These are phyloP conservation scores for Globisporangium emineosum DNA, from an alignment of 352 stramenopile genomes.

Conservation along the genomic window DNA sequence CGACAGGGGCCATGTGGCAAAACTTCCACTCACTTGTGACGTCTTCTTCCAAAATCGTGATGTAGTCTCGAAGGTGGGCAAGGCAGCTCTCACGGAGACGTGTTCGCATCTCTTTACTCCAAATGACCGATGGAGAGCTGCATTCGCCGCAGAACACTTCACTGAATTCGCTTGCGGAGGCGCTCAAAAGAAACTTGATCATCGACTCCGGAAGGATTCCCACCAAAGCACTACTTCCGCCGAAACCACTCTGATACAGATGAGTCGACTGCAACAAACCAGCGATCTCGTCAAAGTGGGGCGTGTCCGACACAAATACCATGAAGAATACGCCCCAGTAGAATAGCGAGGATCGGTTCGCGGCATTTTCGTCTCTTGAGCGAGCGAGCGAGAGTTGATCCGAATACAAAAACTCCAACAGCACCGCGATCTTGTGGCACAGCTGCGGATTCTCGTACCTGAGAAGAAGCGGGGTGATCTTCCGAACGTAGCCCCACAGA, in stretches of 20 bases:
- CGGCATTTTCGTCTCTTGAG: conserved; percentile 28
- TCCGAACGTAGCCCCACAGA: conserved; percentile 43
- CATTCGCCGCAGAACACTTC: conserved; percentile 86
- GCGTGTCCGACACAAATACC: conserved; percentile 47
- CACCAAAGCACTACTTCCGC: conserved; percentile 63
- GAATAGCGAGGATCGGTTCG: conserved; percentile 43
- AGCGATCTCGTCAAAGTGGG: conserved; percentile 56
- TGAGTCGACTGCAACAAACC: conserved; percentile 71
- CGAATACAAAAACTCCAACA: conserved; percentile 69
- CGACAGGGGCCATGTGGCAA: conserved; percentile 89
- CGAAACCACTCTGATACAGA: conserved; percentile 44
- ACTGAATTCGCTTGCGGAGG: conserved; percentile 79
- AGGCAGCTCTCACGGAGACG: conserved; percentile 86
- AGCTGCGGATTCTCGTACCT: conserved; percentile 45
- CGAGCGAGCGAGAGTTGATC: conserved; percentile 24
- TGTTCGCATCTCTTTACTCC: conserved; percentile 90
- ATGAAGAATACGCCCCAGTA: conserved; percentile 77
- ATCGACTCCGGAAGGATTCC: conserved; percentile 89
- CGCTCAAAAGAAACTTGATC: conserved; percentile 85
- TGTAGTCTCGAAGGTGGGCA: conserved; percentile 92
- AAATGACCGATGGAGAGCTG: conserved; percentile 92
- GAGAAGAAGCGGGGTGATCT: conserved; percentile 54
- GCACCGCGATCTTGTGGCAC: conserved; percentile 43
- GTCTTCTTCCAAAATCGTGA: conserved; percentile 86
- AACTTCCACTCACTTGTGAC: conserved; percentile 87